A percentile compares a stretch with the other conserved stretches of the same genome.
phyloP scores from a whole-genome alignment of 768 basidiomycete genomes.

The Mycena latifolia region DNA sequence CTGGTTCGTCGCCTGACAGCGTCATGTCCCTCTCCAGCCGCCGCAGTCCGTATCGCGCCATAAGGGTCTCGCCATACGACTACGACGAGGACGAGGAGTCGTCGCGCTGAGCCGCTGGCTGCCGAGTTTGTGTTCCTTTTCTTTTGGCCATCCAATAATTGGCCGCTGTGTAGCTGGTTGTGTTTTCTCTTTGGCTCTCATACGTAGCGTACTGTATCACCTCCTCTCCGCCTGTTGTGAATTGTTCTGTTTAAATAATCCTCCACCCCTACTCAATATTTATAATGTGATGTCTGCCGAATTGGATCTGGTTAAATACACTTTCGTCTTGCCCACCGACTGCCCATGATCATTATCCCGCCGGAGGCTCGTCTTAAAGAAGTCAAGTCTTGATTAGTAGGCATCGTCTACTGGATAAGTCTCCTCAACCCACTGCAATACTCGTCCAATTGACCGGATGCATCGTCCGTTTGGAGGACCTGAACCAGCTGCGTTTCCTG shows the following conservation, averaged over 20 bases:
- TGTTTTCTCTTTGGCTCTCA: background rate
- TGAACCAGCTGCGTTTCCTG: too few relatives aligned
- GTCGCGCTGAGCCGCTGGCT: conserved; percentile 43
- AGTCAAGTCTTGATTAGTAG: too few relatives aligned
- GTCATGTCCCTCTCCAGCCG: conserved; percentile 37
- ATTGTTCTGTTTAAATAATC: conserved; percentile 12
- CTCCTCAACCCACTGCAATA: too few relatives aligned
- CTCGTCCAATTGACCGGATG: too few relatives aligned
- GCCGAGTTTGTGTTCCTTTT: too few relatives aligned
- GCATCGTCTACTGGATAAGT: too few relatives aligned
- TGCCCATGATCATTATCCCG: too few relatives aligned
- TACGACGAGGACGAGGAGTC: conserved; percentile 58
- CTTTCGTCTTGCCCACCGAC: too few relatives aligned
- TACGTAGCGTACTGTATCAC: conserved; percentile 17
- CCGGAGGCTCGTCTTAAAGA: too few relatives aligned
- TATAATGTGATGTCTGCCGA: background rate
- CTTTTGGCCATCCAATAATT: too few relatives aligned
- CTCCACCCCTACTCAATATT: conserved; percentile 22
- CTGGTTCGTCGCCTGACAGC: conserved; percentile 42
- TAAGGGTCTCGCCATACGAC: conserved; percentile 59
- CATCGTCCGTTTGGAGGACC: too few relatives aligned
- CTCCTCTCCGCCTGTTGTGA: conserved; percentile 8
- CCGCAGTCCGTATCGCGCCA: conserved; percentile 52
- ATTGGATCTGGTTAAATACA: too few relatives aligned
- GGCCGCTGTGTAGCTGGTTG: background rate